Base-by-base conservation (phyloP, 805 yeast genomes). In the Komagataella ulmi region DNA sequence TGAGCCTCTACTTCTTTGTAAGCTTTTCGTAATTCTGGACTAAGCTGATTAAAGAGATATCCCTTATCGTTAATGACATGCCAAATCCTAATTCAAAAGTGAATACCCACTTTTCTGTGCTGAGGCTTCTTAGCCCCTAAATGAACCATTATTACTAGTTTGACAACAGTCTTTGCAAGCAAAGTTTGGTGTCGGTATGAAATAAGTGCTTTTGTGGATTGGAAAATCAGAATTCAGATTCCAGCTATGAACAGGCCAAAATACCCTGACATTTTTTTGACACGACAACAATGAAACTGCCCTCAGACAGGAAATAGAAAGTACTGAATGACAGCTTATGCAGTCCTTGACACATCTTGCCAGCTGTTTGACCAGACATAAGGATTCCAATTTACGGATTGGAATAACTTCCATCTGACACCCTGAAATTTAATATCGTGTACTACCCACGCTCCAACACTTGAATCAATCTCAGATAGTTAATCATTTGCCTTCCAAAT, bases 91-190 rank as follows among this genome's bases (percentile, higher is more conserved):
- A 14, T 10, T 21, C 17, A 44, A 21, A 40, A 7, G 23, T 14
- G 7, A 45, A 49, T 14, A 49, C 63, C 62, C 55, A 80, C 83
- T 67, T 80, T 85, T 72, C 93, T 83, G 65, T 80, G 77, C 56
- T 86, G 90, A 52, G 93, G 93, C 59, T 77, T 78, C 65, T 84
- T 82, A 55, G 95, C 91, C 64, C 93, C 95, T 62, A 85, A 75
- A 68, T 80, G 87, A 67, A 85, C 95, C 95, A 85, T 85, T 59
- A 54, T 69, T 6, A 18, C 21, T 8, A 30, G 14, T 3, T 14
- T 30, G 40, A 3, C 14, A 30, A 8, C 40, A 10, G 40, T 3
- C 14, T 30, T 10, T 30, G 40, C 12, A 30, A 4, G 40, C 14
- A 10, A 30, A 30, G n/a, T 5, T 8, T 4, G n/a, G n/a, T 14